Base-by-base conservation (phyloP, 441 rosid genomes). In the Brassica balearica region DNA sequence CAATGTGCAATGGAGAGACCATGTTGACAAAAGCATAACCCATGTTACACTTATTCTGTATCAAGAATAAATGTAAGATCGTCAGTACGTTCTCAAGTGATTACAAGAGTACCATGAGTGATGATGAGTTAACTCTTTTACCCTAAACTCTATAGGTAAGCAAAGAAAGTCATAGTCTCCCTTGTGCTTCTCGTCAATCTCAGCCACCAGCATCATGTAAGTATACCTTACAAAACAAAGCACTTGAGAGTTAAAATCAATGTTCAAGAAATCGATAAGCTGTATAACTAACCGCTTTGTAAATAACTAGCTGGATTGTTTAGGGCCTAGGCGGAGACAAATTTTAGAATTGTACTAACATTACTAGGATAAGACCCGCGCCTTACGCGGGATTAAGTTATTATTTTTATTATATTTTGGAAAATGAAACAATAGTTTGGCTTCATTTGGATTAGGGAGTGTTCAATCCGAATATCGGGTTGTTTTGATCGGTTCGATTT, bases 1-100 rank as follows among this genome's bases (percentile, higher is more conserved):
- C 84, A 36, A 92, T 89, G 85, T 84, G 94, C 19, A 89, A 81
- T 6, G 97, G 96, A 78, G 92, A 88, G 71, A 88, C 85, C 96
- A 92, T 87, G 81, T 92, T 92, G 82, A 91, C 85, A 83, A 92
- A 92, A 73, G 97, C 97, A 17, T 92, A 87, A 12, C 97, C 97
- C 83, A 89, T 93, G 71, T 93, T 93, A 87, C 97, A 93, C 71
- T 91, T 93, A 84, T 91, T 93, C 96, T 93, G 91, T 86, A 88
- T 65, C 69, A 67, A 75, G 2, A 77, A 65, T 6, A 20, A 77
- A 36, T 56, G 71, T 48, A 41, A 63, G 38, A 34, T 34, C 38
- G 38, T 34, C 38, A 34, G 8, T 34, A 34, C 8, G 56, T 43
- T 65, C 68, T 46, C 72, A 38, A 1, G 72, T 15, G 56, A 69